Evolutionary conservation across 192 early-diverging fungal genomes (phyloP).

Genomic region (Geranomyces variabilis): DNA sequence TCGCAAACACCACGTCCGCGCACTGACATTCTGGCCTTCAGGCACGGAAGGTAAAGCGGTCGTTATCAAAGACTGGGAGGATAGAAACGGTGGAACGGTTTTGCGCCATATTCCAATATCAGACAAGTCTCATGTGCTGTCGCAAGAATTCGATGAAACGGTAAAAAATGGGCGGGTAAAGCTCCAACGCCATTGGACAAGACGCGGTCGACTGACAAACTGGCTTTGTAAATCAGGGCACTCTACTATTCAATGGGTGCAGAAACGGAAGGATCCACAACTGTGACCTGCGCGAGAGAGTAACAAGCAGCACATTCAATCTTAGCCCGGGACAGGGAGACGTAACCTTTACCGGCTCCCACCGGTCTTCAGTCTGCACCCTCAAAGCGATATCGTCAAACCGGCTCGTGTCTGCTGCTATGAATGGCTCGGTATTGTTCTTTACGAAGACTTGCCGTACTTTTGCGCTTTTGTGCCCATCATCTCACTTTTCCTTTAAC

Average conservation of each 20-base stretch:
- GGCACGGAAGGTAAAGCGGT: conserved; percentile 11
- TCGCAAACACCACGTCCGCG: neutral
- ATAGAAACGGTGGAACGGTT: neutral
- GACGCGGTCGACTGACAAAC: too few relatives aligned
- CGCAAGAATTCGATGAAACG: conserved; percentile 5
- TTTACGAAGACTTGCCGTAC: neutral
- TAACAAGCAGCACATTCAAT: neutral
- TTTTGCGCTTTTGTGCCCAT: neutral
- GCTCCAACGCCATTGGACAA: too few relatives aligned
- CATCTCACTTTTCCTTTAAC: neutral
- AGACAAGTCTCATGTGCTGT: conserved; percentile 8
- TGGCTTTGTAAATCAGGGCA: too few relatives aligned
- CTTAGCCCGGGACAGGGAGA: neutral
- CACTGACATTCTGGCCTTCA: too few relatives aligned
- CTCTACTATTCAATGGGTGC: conserved; percentile 7
- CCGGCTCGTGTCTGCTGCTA: conserved; percentile 18
- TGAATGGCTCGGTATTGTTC: conserved; percentile 24
- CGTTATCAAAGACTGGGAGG: conserved; percentile 14
- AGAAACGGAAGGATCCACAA: conserved; percentile 12
- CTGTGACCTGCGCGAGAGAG: conserved; percentile 3
- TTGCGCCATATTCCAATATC: neutral
- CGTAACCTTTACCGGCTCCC: neutral
- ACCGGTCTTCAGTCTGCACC: conserved; percentile 1
- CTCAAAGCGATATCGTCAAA: neutral
- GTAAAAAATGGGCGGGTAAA: too few relatives aligned